Percentiles rank a stretch among this genome's conserved stretches.
Evolutionary conservation across 306 rosid genomes (phyloP).

Genomic region (Erythrophleum fordii): DNA sequence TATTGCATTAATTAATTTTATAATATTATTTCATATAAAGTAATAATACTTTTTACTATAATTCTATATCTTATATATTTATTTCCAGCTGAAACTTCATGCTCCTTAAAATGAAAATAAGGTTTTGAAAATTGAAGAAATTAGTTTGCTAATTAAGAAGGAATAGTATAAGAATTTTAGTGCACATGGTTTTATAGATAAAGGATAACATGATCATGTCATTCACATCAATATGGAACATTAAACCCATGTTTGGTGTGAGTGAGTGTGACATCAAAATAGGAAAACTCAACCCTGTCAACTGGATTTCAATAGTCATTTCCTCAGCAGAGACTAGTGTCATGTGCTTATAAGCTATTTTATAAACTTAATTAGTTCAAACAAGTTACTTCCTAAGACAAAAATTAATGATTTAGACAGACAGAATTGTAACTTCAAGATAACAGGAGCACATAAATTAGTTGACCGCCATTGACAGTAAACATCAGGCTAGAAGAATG

Average conservation of each 20-base stretch:
- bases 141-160: conserved; percentile 12
- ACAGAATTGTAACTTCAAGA: not conserved
- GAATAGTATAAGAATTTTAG: conserved; percentile 12
- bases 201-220: conserved; percentile 18
- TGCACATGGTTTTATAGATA: conserved; percentile 11
- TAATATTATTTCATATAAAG: no score
- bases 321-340: conserved; percentile 12
- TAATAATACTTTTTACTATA: no score
- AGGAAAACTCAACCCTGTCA: not conserved
- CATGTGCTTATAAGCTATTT: conserved; percentile 22
- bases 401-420: not conserved
- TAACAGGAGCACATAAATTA: not conserved
- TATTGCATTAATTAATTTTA: no score
- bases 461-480: not conserved
- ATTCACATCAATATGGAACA: not conserved
- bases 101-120: conserved; percentile 1
- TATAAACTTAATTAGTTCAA: not conserved
- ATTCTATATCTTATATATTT: no score
- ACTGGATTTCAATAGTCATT: conserved; percentile 14
- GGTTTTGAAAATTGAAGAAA: conserved; percentile 2
- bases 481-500: not conserved
- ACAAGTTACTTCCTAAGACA: conserved; percentile 12
- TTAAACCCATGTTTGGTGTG: conserved; percentile 19
- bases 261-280: not conserved
- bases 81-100: conserved; percentile 11